A percentile compares a stretch with the other conserved stretches of the same genome.
Evolutionary conservation across 306 rosid species (phyloP).

Genomic region (Cucurbita ficifolia): DNA sequence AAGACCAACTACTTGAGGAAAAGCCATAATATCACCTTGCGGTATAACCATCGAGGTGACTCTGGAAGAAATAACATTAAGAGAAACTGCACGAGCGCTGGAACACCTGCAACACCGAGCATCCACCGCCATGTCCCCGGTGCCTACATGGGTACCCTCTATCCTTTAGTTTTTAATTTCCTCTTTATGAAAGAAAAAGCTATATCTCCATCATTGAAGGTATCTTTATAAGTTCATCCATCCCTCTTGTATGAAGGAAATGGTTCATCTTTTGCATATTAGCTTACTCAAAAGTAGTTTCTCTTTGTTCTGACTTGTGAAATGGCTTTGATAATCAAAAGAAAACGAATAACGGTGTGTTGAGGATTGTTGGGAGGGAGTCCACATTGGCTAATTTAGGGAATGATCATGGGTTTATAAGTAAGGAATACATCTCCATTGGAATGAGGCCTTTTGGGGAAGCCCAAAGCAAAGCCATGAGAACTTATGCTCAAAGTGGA

Average conservation of each 20-base stretch:
- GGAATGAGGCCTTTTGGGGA: too few relatives aligned
- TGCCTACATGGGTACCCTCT: slow-evolving; percentile 16
- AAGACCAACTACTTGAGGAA: neutral
- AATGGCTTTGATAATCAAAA: neutral
- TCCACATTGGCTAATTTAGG: too few relatives aligned
- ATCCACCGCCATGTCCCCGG: slow-evolving; percentile 84
- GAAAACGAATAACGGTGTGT: neutral
- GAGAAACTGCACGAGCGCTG: slow-evolving; percentile 48
- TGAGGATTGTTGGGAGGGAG: too few relatives aligned
- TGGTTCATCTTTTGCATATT: neutral
- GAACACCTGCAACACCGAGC: slow-evolving; percentile 72
- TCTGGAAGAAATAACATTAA: slow-evolving; percentile 66
- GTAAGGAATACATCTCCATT: too few relatives aligned
- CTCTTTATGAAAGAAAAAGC: neutral
- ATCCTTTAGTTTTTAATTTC: neutral
- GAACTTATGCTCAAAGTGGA: too few relatives aligned
- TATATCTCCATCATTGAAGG: neutral
- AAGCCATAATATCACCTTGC: slow-evolving; percentile 26
- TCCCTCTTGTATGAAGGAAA: neutral
- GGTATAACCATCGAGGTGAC: slow-evolving; percentile 79
- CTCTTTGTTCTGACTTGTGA: neutral
- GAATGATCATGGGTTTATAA: too few relatives aligned
- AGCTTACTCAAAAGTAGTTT: neutral
- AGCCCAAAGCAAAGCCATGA: too few relatives aligned
- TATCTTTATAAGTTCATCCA: neutral